These are phyloP conservation scores for Talaromyces islandicus DNA, from an alignment of 2,329 filamentous ascomycete genomes.

Conservation along the genomic window DNA sequence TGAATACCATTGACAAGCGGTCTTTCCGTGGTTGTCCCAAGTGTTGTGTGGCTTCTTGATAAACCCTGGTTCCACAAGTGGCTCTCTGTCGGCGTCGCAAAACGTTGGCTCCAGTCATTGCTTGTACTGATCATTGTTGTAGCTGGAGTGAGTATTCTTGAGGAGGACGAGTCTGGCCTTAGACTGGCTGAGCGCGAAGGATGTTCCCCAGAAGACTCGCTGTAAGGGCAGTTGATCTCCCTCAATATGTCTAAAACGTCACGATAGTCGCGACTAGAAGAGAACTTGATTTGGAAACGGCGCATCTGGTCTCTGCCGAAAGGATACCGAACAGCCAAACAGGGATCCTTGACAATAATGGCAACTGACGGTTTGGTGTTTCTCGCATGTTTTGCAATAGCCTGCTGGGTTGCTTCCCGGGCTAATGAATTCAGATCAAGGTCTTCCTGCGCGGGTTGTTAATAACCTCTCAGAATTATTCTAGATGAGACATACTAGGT, in stretches of 20 bases:
- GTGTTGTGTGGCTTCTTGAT: conserved; percentile 8
- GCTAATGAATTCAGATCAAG: conserved; percentile 32
- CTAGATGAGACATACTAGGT: conserved; percentile 27
- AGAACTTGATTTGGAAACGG: conserved; percentile 42
- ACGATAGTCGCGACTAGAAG: conserved; percentile 34
- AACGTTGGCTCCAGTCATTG: neutral
- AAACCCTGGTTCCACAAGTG: conserved; percentile 2
- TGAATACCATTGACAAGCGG: conserved; percentile 6
- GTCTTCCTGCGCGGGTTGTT: conserved; percentile 30
- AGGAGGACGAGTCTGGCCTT: conserved; percentile 23
- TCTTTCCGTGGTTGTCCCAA: conserved; percentile 1
- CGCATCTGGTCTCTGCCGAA: conserved; percentile 27
- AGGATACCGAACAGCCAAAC: conserved; percentile 41
- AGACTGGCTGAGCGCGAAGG: conserved; percentile 14
- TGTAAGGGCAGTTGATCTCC: conserved; percentile 38
- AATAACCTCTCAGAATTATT: neutral
- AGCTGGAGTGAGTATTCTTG: conserved; percentile 11
- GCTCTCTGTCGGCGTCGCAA: neutral
- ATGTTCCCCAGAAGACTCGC: conserved; percentile 28
- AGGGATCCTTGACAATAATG: conserved; percentile 40
- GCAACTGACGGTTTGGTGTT: conserved; percentile 27
- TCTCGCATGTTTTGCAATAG: conserved; percentile 13
- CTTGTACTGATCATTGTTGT: neutral
- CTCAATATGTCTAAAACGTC: conserved; percentile 35
- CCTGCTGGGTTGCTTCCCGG: conserved; percentile 17